These are phyloP conservation scores for Lasiodiplodia sp. DNA, from an alignment of 2,329 filamentous ascomycete species.

Conservation along the genomic window DNA sequence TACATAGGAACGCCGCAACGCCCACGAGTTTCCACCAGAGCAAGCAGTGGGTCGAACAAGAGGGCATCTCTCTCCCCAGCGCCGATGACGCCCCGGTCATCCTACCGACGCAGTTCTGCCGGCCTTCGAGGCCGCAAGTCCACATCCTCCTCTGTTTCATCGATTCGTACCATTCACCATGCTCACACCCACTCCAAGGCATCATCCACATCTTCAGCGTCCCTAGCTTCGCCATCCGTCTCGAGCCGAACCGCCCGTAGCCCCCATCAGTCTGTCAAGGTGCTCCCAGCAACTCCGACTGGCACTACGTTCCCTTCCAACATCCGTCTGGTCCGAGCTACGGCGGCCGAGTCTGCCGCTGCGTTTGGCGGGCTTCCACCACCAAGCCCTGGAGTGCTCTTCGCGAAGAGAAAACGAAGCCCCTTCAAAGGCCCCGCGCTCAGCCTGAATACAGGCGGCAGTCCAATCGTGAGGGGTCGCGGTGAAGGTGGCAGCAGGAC, in stretches of 20 bases:
- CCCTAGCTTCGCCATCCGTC: constrained; percentile 59
- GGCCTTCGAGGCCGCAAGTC: constrained; percentile 92
- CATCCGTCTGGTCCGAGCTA: constrained; percentile 78
- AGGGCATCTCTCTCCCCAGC: constrained; percentile 84
- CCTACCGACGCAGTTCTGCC: constrained; percentile 80
- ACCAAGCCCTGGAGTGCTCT: constrained; percentile 70
- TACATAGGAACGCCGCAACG: constrained; percentile 42
- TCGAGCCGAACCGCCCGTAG: constrained; percentile 69
- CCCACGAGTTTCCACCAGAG: constrained; percentile 53
- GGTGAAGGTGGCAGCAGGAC: constrained; percentile 40
- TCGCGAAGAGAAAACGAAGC: constrained; percentile 81
- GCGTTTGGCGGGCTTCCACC: constrained; percentile 63
- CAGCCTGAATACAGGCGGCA: constrained; percentile 51
- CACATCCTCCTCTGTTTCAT: constrained; percentile 93
- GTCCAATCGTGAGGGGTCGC: constrained; percentile 41
- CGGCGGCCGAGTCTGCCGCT: constrained; percentile 52
- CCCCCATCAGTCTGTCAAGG: constrained; percentile 86
- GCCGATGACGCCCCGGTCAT: constrained; percentile 86
- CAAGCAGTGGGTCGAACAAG: constrained; percentile 48
- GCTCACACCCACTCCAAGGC: constrained; percentile 91
- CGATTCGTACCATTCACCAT: constrained; percentile 88
- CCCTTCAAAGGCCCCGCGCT: constrained; percentile 78
- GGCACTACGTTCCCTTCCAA: constrained; percentile 77
- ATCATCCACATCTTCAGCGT: constrained; percentile 84
- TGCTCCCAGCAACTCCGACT: constrained; percentile 90